phyloP scores from a whole-genome alignment of 257 asterid species.

The Nicotiana noctiflora region DNA sequence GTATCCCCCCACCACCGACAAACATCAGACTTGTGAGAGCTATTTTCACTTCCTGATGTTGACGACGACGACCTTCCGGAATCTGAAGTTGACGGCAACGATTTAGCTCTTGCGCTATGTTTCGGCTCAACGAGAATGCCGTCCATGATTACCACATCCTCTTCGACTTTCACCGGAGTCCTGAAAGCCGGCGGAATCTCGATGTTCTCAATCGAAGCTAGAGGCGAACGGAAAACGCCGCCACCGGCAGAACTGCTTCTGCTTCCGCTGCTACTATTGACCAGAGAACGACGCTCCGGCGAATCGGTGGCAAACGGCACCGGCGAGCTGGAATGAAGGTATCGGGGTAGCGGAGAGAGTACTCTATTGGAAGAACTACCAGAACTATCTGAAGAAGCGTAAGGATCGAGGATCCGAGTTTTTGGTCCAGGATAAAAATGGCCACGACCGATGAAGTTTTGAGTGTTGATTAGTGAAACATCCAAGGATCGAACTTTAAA shows the following conservation, averaged over 20 bases:
- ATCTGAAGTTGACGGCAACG: slow-evolving; percentile 26
- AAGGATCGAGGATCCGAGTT: slow-evolving; percentile 38
- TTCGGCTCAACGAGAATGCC: slow-evolving; percentile 52
- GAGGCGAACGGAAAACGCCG: slow-evolving; percentile 4
- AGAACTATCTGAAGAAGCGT: slow-evolving; percentile 38
- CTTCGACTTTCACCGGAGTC: slow-evolving; percentile 57
- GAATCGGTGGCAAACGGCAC: not conserved
- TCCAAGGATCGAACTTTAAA: slow-evolving; percentile 25
- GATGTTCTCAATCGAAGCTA: slow-evolving; percentile 17
- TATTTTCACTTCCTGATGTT: slow-evolving; percentile 26
- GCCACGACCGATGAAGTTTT: slow-evolving; percentile 21
- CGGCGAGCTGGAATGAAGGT: not conserved
- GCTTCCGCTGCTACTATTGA: not conserved
- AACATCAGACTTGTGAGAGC: slow-evolving; percentile 21
- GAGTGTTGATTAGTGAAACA: slow-evolving; percentile 24
- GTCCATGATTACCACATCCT: slow-evolving; percentile 76
- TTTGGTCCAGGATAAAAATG: slow-evolving; percentile 11
- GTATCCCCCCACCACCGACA: slow-evolving; percentile 42
- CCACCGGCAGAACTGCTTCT: not conserved
- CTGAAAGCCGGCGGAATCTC: slow-evolving; percentile 17
- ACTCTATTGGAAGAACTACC: slow-evolving; percentile 22
- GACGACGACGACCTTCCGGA: slow-evolving; percentile 24
- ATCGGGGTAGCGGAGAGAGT: slow-evolving; percentile 23
- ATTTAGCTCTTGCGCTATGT: slow-evolving; percentile 14
- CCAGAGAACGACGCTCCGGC: not conserved